Base-by-base conservation (phyloP, 164 flowering plant species). In the Berberis thunbergii region DNA sequence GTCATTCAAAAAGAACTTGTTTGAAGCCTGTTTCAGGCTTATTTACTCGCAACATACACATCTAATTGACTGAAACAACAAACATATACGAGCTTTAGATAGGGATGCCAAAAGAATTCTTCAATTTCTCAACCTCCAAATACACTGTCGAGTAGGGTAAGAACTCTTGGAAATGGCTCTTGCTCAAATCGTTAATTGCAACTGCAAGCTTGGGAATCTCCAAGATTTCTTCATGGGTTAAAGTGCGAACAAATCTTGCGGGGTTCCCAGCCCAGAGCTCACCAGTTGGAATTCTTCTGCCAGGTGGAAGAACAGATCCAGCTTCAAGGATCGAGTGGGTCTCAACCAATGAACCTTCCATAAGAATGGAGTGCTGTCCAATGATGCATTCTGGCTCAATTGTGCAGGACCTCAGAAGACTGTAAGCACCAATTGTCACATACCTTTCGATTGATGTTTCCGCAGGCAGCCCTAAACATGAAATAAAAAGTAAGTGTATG, bases 181-280 rank as follows among this genome's bases (percentile, higher is more conserved):
- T 80, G 77, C 95, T 91, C 65, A 91, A 78, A 68, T 94, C 97
- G 38, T 89, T 91, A 50, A 94, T 84, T 6, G 97, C 99, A 13
- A 86, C 89, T 0, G 96, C 96, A 8, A 94, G 91, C 71, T 91
- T 94, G 12, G 96, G 91, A 67, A 91, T 91, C 75, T 91, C 96
- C 62, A 84, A 41, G 45, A 79, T 89, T 79, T 91, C 99, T 68
- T 91, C 97, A 55, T 84, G 87, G 63, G 86, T 84, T 70, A 94
- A 75, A 43, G 75, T 76, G 74, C 99, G 76, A 38, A 94, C 85
- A 82, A 84, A 91, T 78, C 92, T 83, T 11, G 97, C 99, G 12
- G 99, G 99, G 67, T 94, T 94, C 12, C 97, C 99, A 60, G 93
- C 95, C 99, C 97, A 91, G 9, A 91, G 87, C 70, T 94, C 97